phyloP scores from a whole-genome alignment of 805 yeast species.

The Spathaspora boniae region DNA sequence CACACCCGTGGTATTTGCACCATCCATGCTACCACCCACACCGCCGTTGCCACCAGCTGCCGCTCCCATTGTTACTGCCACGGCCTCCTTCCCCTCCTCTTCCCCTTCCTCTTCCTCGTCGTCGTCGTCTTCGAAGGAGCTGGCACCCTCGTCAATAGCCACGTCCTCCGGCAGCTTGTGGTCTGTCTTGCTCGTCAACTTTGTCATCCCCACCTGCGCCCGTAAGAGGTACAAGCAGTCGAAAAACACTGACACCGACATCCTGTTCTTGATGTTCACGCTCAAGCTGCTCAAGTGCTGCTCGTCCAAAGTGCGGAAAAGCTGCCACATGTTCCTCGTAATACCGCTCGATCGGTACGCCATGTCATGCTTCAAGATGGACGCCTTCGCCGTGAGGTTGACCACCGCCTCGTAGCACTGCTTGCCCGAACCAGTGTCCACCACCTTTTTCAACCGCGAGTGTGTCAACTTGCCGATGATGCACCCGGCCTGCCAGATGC shows the following conservation, averaged over 20 bases:
- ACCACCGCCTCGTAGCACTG: constrained; percentile 66
- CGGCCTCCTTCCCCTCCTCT: constrained; percentile 21
- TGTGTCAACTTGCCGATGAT: constrained; percentile 76
- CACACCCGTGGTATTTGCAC: constrained; percentile 30
- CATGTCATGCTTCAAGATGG: constrained; percentile 86
- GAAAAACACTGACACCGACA: constrained; percentile 90
- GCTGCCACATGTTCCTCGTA: constrained; percentile 91
- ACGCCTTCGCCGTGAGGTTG: constrained; percentile 67
- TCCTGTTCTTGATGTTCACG: constrained; percentile 71
- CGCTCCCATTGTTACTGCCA: constrained; percentile 11
- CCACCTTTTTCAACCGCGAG: constrained; percentile 61
- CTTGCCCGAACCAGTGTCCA: constrained; percentile 73
- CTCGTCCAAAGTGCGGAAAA: constrained; percentile 66
- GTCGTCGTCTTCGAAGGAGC: constrained; percentile 24
- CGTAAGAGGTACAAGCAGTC: constrained; percentile 84
- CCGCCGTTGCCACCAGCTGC: constrained; percentile 6
- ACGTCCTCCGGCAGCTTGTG: constrained; percentile 10
- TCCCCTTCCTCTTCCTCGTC: constrained; percentile 29
- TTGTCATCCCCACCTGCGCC: constrained; percentile 85
- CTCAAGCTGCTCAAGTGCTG: constrained; percentile 38
- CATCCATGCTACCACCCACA: constrained; percentile 13
- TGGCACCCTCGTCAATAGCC: too few species aligned
- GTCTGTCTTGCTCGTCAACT: constrained; percentile 40
- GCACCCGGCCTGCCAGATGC: constrained; percentile 90
- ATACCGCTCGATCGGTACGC: constrained; percentile 91